A percentile compares a stretch with the other conserved stretches of the same genome.
These are phyloP conservation scores for Kurtzmaniella quercitrusa DNA, from an alignment of 1,139 yeast genomes.

Conservation along the genomic window DNA sequence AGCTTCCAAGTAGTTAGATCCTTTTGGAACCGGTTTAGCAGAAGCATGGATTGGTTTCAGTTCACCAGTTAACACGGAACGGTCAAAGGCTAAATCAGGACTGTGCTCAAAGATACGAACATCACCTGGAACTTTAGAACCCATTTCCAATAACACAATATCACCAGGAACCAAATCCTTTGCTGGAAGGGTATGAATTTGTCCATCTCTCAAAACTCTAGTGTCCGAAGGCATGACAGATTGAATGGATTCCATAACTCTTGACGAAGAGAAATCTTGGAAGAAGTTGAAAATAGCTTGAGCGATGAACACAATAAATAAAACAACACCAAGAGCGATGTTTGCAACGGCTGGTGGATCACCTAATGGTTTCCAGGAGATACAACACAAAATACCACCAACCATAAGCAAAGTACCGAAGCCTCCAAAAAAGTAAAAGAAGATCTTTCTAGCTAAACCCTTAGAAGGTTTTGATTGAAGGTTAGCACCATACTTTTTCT, in stretches of 20 bases:
- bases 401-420: slow-evolving; percentile 42
- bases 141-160: slow-evolving; percentile 19
- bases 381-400: slow-evolving; percentile 43
- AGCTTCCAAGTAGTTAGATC: slow-evolving; percentile 42
- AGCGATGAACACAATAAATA: slow-evolving; percentile 40
- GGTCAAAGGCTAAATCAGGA: slow-evolving; percentile 27
- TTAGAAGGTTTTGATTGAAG: slow-evolving; percentile 35
- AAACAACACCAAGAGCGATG: slow-evolving; percentile 41
- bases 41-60: slow-evolving; percentile 24
- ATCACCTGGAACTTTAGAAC: slow-evolving; percentile 31
- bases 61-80: slow-evolving; percentile 35
- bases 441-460: slow-evolving; percentile 26
- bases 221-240: slow-evolving; percentile 39
- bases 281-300: slow-evolving; percentile 47
- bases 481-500: slow-evolving; percentile 31
- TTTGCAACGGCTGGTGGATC: slow-evolving; percentile 47
- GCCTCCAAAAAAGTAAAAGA: slow-evolving; percentile 46
- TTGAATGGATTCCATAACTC: slow-evolving; percentile 47
- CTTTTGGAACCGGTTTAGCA: slow-evolving; percentile 15
- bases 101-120: slow-evolving; percentile 22
- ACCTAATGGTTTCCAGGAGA: slow-evolving; percentile 51
- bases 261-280: slow-evolving; percentile 47
- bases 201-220: slow-evolving; percentile 20
- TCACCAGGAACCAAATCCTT: slow-evolving; percentile 31
- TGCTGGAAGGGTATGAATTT: slow-evolving; percentile 13